Base-by-base conservation (phyloP, 1,284 basidiomycete species). In the Puccinia horiana region DNA sequence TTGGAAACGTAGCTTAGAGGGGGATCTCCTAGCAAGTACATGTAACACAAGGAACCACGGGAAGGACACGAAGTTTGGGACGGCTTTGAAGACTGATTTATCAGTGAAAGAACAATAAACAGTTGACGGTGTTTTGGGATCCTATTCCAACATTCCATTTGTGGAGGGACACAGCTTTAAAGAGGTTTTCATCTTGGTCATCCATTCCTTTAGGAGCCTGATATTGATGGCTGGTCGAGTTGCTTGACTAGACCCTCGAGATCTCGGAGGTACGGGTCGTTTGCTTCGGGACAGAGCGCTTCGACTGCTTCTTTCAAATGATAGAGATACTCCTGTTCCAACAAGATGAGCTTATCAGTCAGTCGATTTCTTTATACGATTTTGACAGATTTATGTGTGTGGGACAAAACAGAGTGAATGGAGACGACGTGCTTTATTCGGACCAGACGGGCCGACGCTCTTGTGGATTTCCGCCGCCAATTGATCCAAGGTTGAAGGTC, bases 291-390 rank as follows among this genome's bases (percentile, higher is more conserved):
- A 37, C 78, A 81, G 6, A 81, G 52, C 32, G 35, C 67, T 58
- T 81, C 47, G 32, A 81, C 78, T 47, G 61, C 54, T 40, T n/a
- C 23, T 61, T 72, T 58, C 26, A 81, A 49, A 47, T 63, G 63
- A 42, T 81, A 81, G 26, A 81, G 67, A 42, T 81, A 81, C 44
- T 81, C 78, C 78, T 81, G 54, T 74, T 74, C 47, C 32, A 37
- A 2, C 18, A 74, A n/a, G n/a, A n/a, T n/a, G n/a, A n/a, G n/a
- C n/a, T 37, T 12, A 49, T 49, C 8, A 49, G 26, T 42, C 18
- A 74, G 12, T 74, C 42, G 40, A 44, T 14, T 32, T 9, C 35
- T 16, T 32, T 32, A 14, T 5, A 61, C 54, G 4, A 35, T 11
- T 32, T 18, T 16, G 3, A 61, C 4, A 16, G 26, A 61, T 35